A percentile compares a stretch with the other conserved stretches of the same genome.
These are phyloP conservation scores for Chalaropsis thielavioides DNA, from an alignment of 2,329 filamentous ascomycete genomes.

Conservation along the genomic window DNA sequence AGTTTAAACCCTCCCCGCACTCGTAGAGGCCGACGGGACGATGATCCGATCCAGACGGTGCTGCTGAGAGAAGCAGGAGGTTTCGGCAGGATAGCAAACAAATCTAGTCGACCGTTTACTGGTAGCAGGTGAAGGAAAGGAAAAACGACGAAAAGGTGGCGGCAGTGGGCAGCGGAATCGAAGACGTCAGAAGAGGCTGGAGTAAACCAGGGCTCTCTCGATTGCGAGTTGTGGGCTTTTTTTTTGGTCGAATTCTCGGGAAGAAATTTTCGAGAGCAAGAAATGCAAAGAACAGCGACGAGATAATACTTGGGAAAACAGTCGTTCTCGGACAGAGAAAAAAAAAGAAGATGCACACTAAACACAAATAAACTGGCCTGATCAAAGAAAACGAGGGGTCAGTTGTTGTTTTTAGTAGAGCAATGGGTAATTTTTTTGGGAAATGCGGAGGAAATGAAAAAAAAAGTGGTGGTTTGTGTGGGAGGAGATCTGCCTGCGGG, in stretches of 20 bases:
- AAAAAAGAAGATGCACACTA: slow-evolving; percentile 5
- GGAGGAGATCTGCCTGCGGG: slow-evolving; percentile 15
- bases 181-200: slow-evolving; percentile 11
- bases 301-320: not conserved
- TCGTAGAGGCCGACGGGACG: slow-evolving; percentile 14
- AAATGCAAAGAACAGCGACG: slow-evolving; percentile 6
- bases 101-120: slow-evolving; percentile 8
- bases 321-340: not conserved
- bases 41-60: slow-evolving; percentile 12
- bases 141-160: not conserved
- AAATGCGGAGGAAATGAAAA: slow-evolving; percentile 9
- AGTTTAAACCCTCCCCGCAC: slow-evolving; percentile 17
- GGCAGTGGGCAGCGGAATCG: not conserved
- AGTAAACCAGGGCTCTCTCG: slow-evolving; percentile 7
- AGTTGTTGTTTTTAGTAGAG: slow-evolving; percentile 4
- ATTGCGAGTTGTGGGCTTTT: slow-evolving; percentile 8
- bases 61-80: slow-evolving; percentile 14
- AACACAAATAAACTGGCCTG: slow-evolving; percentile 2
- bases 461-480: slow-evolving; percentile 12
- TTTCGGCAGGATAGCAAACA: slow-evolving; percentile 8
- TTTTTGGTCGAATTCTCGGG: slow-evolving; percentile 14
- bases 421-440: slow-evolving; percentile 10
- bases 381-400: slow-evolving; percentile 8
- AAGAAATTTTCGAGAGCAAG: slow-evolving; percentile 16
- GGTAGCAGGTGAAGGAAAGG: not conserved